Base-by-base conservation (phyloP, 2,329 filamentous ascomycete genomes). In the Colletotrichum plurivorum region DNA sequence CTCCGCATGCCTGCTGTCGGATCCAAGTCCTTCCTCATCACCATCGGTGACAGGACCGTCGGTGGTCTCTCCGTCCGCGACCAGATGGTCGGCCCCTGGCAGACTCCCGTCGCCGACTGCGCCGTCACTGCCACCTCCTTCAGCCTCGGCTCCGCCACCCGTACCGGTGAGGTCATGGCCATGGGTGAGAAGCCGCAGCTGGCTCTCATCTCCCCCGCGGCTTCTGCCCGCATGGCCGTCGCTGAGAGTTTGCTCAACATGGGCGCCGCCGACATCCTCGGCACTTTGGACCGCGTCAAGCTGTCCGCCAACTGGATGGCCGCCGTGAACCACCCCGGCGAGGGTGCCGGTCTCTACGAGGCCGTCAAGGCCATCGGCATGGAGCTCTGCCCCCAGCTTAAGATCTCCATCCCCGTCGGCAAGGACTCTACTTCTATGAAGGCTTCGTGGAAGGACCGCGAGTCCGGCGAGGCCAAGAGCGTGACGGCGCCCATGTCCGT, bases 381-480 rank as follows among this genome's bases (percentile, higher is more conserved):
- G 89, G 93, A 97, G 55, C 85, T 99, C 9, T 99, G 96, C 81
- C 94, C 94, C 2, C 87, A 93, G 74, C 87, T 98, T n/a, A 94
- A 93, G 41, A 90, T 99, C 70, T 94, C 93, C 66, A 98, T 99
- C 69, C 96, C 96, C 4, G 96, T 98, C 9, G 96, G 96, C 63
- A 98, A 99, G 82, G 96, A 99, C 80, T 98, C 95, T 0, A 97
- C 97, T 81, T 98, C 95, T 3, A 98, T 99, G 96, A 98, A 98
- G 85, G 95, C 97, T 76, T 94, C 94, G 64, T 98, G 96, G 96
- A 92, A 90, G 76, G 93, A 95, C 73, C 84, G 85, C 70, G 84
- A 87, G 65, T 88, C 85, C 36, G 88, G 89, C 18, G 87, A 93
- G 71, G 82, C 87, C 15, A 96, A 93, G 83, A 95, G 95, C 73